Base-by-base conservation (phyloP, 805 yeast genomes). In the Maudiozyma bulderi region DNA sequence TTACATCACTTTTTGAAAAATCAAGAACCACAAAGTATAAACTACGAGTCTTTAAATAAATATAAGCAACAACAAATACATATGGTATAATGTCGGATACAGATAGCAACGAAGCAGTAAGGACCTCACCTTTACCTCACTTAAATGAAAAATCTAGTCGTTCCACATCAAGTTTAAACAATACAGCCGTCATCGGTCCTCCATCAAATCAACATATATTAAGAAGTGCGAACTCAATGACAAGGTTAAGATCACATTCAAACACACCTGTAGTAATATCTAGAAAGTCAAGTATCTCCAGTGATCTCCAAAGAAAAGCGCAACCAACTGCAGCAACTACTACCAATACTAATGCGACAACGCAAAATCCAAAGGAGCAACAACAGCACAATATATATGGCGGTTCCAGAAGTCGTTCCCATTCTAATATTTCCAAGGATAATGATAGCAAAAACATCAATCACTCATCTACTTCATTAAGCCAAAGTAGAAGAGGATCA, bases 241-340 rank as follows among this genome's bases (percentile, higher is more conserved):
- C 45, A 41, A n/a, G 44, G 1, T 43, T 45, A 13, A 45, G 29
- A 33, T 43, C 47, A 31, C 30, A 40, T 33, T 44, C 73, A 95
- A 86, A 14, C 95, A 30, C 43, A 11, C 39, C 47, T 10, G 47
- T 52, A 5, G 40, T 43, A n/a, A 28, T 33, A 38, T 42, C 50
- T 4, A 39, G 42, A 28, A 28, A 39, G 20, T 8, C 42, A 8
- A 39, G 42, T 29, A 20, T 28, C 14, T 13, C 42, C 7, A 20
- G 20, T 11, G 28, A 39, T 13, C 30, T 39, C 9, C 42, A 39
- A 28, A 14, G 30, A 39, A 39, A 39, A 28, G 13, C 30, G 8
- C 26, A 20, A 4, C 26, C 26, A 20, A 20, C 26, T 20, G 4
- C 26, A 20, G 3, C 26, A 20, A 20, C 26, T 20, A 20, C 26